Percentiles rank a stretch among this genome's conserved stretches.
Evolutionary conservation across 805 yeast species (phyloP).

Genomic region (Nematodospora valgi): DNA sequence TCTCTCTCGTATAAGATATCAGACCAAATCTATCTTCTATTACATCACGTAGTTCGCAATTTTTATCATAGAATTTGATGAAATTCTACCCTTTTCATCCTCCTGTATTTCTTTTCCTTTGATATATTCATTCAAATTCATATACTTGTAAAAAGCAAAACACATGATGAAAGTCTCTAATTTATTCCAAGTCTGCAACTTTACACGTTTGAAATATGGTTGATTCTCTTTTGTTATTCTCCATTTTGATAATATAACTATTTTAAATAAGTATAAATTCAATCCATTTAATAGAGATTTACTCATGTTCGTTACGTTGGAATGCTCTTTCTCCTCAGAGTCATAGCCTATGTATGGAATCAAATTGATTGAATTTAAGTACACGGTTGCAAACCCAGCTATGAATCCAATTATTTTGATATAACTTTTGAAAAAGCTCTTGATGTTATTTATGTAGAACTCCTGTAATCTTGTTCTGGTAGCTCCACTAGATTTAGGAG

Average conservation of each 20-base stretch:
- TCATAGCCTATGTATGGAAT: slow-evolving; percentile 18
- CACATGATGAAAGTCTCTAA: slow-evolving; percentile 33
- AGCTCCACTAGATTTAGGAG: slow-evolving; percentile 2
- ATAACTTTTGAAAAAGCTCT: slow-evolving; percentile 30
- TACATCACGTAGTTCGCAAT: slow-evolving; percentile 22
- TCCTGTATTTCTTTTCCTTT: slow-evolving; percentile 16
- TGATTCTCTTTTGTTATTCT: slow-evolving; percentile 38
- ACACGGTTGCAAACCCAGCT: slow-evolving; percentile 28
- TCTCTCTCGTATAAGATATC: no score
- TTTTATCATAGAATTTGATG: slow-evolving; percentile 15
- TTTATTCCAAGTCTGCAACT: slow-evolving; percentile 26
- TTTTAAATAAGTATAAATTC: slow-evolving; percentile 29
- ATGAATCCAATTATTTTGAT: slow-evolving; percentile 32
- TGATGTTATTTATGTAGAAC: slow-evolving; percentile 16
- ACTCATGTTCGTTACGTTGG: slow-evolving; percentile 19
- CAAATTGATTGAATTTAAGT: slow-evolving; percentile 18
- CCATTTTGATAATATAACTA: slow-evolving; percentile 40
- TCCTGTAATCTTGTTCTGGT: slow-evolving; percentile 2
- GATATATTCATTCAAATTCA: slow-evolving; percentile 35
- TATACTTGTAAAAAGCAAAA: slow-evolving; percentile 32
- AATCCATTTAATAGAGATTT: slow-evolving; percentile 25
- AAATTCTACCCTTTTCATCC: slow-evolving; percentile 10
- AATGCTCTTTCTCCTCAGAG: slow-evolving; percentile 7
- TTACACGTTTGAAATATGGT: slow-evolving; percentile 26
- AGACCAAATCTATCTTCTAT: no score